These are phyloP conservation scores for Kazachstania bromeliacearum DNA, from an alignment of 805 yeast species.

Conservation along the genomic window DNA sequence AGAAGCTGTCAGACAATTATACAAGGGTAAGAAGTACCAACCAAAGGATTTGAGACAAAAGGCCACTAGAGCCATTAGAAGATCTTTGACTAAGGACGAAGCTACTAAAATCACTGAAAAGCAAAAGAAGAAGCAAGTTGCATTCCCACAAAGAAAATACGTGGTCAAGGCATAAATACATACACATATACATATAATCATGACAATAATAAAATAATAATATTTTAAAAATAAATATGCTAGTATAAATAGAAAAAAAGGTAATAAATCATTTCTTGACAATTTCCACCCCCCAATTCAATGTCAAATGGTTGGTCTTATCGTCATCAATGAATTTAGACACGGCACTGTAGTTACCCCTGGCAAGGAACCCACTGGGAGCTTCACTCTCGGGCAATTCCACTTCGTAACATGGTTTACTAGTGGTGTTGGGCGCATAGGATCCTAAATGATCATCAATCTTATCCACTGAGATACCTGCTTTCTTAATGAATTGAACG, in stretches of 20 bases:
- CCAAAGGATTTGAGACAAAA: conserved; percentile 98
- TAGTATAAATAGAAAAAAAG: neutral
- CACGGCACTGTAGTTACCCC: conserved; percentile 75
- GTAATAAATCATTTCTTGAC: conserved; percentile 39
- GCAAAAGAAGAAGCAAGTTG: conserved; percentile 84
- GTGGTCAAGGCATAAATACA: conserved; percentile 89
- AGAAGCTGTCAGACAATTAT: conserved; percentile 87
- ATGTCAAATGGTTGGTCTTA: conserved; percentile 55
- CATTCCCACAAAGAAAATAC: conserved; percentile 97
- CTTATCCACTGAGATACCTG: conserved; percentile 81
- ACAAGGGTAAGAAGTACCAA: conserved; percentile 88
- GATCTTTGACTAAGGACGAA: conserved; percentile 85
- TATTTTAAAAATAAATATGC: too few species aligned
- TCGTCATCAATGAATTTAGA: conserved; percentile 87
- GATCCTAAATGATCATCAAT: conserved; percentile 84
- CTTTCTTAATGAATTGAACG: conserved; percentile 73
- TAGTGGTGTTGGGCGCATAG: conserved; percentile 78
- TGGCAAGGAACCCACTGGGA: conserved; percentile 79
- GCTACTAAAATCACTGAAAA: conserved; percentile 72
- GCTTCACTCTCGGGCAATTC: conserved; percentile 68
- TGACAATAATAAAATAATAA: too few species aligned
- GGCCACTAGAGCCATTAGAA: conserved; percentile 99
- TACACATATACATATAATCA: too few species aligned
- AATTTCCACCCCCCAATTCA: conserved; percentile 83
- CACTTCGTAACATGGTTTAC: conserved; percentile 66